A percentile compares a stretch with the other conserved stretches of the same genome.
These are phyloP conservation scores for Cryptosporidium ubiquitum DNA, from an alignment of 169 alveolate genomes.

Conservation along the genomic window DNA sequence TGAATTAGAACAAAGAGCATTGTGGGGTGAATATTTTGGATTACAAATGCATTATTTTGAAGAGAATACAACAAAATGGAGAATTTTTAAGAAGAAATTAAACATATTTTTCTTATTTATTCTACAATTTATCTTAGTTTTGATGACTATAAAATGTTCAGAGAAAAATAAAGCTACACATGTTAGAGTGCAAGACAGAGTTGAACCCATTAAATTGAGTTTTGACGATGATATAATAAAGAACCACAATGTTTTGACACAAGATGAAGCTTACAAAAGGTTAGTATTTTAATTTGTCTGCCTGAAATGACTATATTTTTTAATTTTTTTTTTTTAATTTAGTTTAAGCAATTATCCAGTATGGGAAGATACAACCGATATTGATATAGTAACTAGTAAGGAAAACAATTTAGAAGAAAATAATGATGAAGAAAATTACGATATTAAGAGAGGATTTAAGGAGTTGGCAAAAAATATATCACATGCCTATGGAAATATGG, in stretches of 20 bases:
- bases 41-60: neutral
- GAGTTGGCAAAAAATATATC: conserved; percentile 22
- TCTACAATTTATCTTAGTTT: neutral
- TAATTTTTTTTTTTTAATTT: neutral
- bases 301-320: neutral
- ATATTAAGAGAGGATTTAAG: conserved; percentile 17
- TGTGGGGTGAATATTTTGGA: neutral
- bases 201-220: conserved; percentile 26
- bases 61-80: neutral
- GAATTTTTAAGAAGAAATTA: neutral
- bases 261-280: neutral
- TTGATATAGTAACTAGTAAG: neutral
- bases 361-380: conserved; percentile 53
- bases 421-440: neutral
- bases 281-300: neutral
- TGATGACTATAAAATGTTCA: neutral
- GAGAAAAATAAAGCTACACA: conserved; percentile 53
- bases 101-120: neutral
- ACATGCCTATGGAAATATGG: neutral
- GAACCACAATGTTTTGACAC: neutral
- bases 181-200: conserved; percentile 49
- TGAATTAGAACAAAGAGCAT: neutral
- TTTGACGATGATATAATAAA: neutral
- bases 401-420: neutral
- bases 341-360: conserved; percentile 61